Evolutionary conservation across 2,329 filamentous ascomycete genomes (phyloP).

Genomic region (Botrytis fabae): DNA sequence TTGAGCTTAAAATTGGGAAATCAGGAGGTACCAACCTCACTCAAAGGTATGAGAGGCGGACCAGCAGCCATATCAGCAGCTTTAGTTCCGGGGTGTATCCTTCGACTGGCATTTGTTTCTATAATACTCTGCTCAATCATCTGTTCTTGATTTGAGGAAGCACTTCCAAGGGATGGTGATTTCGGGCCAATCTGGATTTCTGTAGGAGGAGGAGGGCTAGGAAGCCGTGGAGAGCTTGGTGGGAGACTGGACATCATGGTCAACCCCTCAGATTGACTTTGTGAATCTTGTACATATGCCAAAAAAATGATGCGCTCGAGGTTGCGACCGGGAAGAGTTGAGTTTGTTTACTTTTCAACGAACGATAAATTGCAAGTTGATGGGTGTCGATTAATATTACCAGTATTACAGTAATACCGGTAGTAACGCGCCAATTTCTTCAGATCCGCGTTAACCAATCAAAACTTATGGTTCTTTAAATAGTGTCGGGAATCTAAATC

Average conservation of each 20-base stretch:
- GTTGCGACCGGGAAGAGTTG: slow-evolving; percentile 1
- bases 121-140: slow-evolving; percentile 59
- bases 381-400: slow-evolving; percentile 9
- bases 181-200: slow-evolving; percentile 88
- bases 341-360: not conserved
- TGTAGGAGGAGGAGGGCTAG: slow-evolving; percentile 89
- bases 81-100: slow-evolving; percentile 90
- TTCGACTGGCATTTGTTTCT: slow-evolving; percentile 73
- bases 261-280: slow-evolving; percentile 29
- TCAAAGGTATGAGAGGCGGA: slow-evolving; percentile 81
- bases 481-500: slow-evolving; percentile 5
- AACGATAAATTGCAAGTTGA: slow-evolving; percentile 5
- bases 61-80: slow-evolving; percentile 91
- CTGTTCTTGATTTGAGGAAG: slow-evolving; percentile 60
- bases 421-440: slow-evolving; percentile 22
- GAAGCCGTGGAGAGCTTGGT: slow-evolving; percentile 85
- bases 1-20: slow-evolving; percentile 2
- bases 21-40: slow-evolving; percentile 62
- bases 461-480: slow-evolving; percentile 1
- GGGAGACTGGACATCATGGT: slow-evolving; percentile 52
- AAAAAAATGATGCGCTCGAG: slow-evolving; percentile 7
- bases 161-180: slow-evolving; percentile 66
- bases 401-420: not conserved
- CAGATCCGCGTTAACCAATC: slow-evolving; percentile 20
- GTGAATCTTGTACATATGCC: slow-evolving; percentile 18